A percentile compares a stretch with the other conserved stretches of the same genome.
phyloP scores from a whole-genome alignment of 441 rosid genomes.

The Flueggea neowawraea region DNA sequence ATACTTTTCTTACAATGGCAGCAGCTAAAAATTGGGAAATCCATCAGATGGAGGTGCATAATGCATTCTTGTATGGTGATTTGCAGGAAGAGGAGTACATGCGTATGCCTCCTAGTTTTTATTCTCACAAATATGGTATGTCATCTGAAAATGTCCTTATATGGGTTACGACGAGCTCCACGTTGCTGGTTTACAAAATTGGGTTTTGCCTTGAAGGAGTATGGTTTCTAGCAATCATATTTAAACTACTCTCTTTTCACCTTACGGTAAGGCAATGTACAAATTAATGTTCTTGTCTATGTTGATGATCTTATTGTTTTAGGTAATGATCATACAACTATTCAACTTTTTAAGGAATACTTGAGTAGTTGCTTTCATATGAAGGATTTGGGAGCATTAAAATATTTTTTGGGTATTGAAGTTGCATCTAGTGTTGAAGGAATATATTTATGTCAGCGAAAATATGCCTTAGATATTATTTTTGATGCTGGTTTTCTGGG shows the following conservation, averaged over 20 bases:
- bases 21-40: not conserved
- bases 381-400: no score
- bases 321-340: not conserved
- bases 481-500: no score
- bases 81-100: not conserved
- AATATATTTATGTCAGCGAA: no score
- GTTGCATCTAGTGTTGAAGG: no score
- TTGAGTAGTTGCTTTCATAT: no score
- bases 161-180: no score
- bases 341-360: not conserved
- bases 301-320: no score
- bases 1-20: not conserved
- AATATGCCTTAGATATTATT: no score
- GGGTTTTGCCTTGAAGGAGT: not conserved
- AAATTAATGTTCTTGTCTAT: not conserved
- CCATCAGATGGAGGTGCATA: not conserved
- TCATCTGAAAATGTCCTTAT: no score
- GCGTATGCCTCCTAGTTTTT: not conserved
- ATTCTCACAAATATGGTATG: no score
- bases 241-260: not conserved
- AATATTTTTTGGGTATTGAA: no score
- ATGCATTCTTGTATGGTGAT: not conserved
- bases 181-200: no score
- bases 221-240: slow-evolving; percentile 3
- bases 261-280: not conserved